Conservation (phyloP, 2,329 filamentous ascomycete species). For the Colletotrichum destructivum region DNA sequence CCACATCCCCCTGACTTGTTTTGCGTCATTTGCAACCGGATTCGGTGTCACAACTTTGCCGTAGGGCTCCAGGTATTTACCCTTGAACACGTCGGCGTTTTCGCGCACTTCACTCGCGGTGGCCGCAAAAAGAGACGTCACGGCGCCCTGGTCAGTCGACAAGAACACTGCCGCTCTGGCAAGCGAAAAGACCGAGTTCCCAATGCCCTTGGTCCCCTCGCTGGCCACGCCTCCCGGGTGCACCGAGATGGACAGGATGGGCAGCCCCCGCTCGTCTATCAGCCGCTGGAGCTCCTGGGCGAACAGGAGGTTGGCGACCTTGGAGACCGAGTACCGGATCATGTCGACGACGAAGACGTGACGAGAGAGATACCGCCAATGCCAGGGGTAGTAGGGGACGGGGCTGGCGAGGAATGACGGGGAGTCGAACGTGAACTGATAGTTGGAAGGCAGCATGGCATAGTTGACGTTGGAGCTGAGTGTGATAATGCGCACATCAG, state of each 20-base stretch:
- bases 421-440: conserved; percentile 44
- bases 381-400: conserved; percentile 38
- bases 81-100: conserved; percentile 38
- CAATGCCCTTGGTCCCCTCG: conserved; percentile 20
- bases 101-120: conserved; percentile 41
- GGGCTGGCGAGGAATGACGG: conserved; percentile 33
- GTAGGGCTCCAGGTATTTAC: conserved; percentile 43
- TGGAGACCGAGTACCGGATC: conserved; percentile 46
- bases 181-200: conserved; percentile 23
- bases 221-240: conserved; percentile 44
- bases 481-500: conserved; percentile 48
- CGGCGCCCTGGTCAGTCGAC: conserved; percentile 42
- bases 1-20: conserved; percentile 42
- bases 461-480: conserved; percentile 43
- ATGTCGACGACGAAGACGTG: conserved; percentile 45
- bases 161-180: conserved; percentile 25
- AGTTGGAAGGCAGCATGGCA: conserved; percentile 43
- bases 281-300: conserved; percentile 45
- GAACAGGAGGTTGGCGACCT: conserved; percentile 45
- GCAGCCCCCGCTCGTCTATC: conserved; percentile 38
- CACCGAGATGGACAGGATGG: conserved; percentile 43
- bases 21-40: conserved; percentile 32
- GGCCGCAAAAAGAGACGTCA: conserved; percentile 43
- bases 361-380: conserved; percentile 28
- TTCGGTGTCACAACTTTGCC: conserved; percentile 38